phyloP scores from a whole-genome alignment of 1,284 basidiomycete species.

The Ustilago hordei region DNA sequence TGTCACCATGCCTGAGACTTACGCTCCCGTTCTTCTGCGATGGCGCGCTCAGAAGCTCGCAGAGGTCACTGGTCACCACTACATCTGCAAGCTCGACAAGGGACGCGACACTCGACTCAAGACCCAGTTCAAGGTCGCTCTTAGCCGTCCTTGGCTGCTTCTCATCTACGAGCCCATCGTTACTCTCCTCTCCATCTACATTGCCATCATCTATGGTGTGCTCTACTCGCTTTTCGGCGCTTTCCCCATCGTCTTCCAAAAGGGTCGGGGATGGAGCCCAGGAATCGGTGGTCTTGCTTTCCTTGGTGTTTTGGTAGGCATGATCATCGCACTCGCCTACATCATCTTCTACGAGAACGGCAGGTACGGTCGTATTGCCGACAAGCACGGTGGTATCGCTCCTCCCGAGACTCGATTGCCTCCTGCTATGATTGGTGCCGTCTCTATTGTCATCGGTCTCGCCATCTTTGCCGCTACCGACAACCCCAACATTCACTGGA shows the following conservation, averaged over 20 bases:
- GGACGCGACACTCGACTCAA: slow-evolving; percentile 54
- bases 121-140: slow-evolving; percentile 55
- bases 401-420: slow-evolving; percentile 62
- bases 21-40: slow-evolving; percentile 63
- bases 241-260: slow-evolving; percentile 68
- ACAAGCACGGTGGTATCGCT: slow-evolving; percentile 57
- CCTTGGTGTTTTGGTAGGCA: slow-evolving; percentile 68
- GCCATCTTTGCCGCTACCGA: slow-evolving; percentile 68
- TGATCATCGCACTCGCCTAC: slow-evolving; percentile 56
- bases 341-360: slow-evolving; percentile 63
- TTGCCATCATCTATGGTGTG: slow-evolving; percentile 79
- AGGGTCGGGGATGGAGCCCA: slow-evolving; percentile 57
- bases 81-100: slow-evolving; percentile 62
- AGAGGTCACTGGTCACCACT: slow-evolving; percentile 60
- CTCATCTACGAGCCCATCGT: slow-evolving; percentile 82
- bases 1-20: slow-evolving; percentile 81
- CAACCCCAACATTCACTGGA: slow-evolving; percentile 67
- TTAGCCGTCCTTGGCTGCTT: slow-evolving; percentile 65
- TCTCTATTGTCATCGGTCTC: slow-evolving; percentile 70
- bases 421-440: slow-evolving; percentile 64
- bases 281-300: slow-evolving; percentile 68
- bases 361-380: slow-evolving; percentile 46
- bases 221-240: slow-evolving; percentile 64
- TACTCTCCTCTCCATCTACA: slow-evolving; percentile 78
- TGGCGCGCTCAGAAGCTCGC: slow-evolving; percentile 54